Percentiles rank a stretch among this genome's conserved stretches.
phyloP scores from a whole-genome alignment of 2,329 filamentous ascomycete species.

The Pseudogymnoascus verrucosus region DNA sequence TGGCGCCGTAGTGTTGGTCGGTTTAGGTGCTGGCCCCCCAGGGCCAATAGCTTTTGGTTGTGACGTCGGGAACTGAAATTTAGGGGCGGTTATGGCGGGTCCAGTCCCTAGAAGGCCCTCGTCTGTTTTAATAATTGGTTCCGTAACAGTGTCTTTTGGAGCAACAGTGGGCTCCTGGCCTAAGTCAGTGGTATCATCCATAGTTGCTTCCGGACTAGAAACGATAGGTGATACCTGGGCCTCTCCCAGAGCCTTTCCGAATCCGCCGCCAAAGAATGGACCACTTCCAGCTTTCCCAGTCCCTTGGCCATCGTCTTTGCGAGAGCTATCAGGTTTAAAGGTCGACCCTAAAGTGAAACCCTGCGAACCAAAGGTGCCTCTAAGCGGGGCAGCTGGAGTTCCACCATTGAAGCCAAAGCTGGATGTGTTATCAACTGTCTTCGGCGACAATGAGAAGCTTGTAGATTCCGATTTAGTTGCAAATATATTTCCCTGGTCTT shows the following conservation, averaged over 20 bases:
- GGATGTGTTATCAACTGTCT: slow-evolving; percentile 28
- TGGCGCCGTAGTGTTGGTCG: not conserved
- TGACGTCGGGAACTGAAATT: slow-evolving; percentile 14
- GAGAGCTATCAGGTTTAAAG: slow-evolving; percentile 38
- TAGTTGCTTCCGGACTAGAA: slow-evolving; percentile 39
- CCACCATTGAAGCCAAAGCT: slow-evolving; percentile 12
- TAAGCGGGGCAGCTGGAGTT: not conserved
- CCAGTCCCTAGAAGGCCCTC: not conserved
- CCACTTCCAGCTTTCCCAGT: slow-evolving; percentile 32
- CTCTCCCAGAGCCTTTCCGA: slow-evolving; percentile 50
- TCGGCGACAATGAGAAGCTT: slow-evolving; percentile 15
- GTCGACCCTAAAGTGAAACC: slow-evolving; percentile 27
- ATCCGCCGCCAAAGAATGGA: slow-evolving; percentile 54
- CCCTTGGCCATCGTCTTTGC: slow-evolving; percentile 47
- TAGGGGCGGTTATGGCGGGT: slow-evolving; percentile 19
- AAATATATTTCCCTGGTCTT: slow-evolving; percentile 27
- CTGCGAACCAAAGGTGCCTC: slow-evolving; percentile 26
- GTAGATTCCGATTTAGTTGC: slow-evolving; percentile 15
- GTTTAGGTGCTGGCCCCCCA: not conserved
- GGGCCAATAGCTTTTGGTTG: not conserved
- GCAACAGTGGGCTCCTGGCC: not conserved
- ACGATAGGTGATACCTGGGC: slow-evolving; percentile 28
- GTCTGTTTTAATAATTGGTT: not conserved
- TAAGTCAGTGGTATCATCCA: slow-evolving; percentile 28
- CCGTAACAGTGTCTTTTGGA: not conserved